Conservation (phyloP, 805 yeast genomes). For the Nakazawaea ambrosiae region DNA sequence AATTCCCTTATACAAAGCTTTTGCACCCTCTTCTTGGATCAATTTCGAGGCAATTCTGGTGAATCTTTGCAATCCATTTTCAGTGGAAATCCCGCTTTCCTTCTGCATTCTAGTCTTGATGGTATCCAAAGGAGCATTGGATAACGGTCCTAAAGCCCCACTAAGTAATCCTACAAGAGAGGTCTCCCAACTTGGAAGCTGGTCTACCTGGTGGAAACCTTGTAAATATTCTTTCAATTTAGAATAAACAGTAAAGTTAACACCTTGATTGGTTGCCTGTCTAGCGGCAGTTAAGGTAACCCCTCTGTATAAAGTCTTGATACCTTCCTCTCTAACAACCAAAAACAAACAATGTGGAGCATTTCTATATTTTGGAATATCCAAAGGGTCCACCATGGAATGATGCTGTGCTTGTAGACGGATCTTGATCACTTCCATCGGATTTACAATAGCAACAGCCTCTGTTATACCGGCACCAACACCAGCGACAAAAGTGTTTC, state of each 20-base stretch:
- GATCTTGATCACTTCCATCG: conserved; percentile 96
- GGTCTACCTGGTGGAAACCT: conserved; percentile 46
- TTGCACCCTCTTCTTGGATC: conserved; percentile 81
- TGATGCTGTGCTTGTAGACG: conserved; percentile 94
- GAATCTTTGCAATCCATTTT: conserved; percentile 70
- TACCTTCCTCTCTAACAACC: conserved; percentile 86
- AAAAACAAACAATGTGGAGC: conserved; percentile 88
- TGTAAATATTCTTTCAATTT: conserved; percentile 68
- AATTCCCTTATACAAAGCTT: conserved; percentile 91
- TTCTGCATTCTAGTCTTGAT: conserved; percentile 95
- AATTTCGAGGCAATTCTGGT: conserved; percentile 73
- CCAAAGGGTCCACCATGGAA: conserved; percentile 77
- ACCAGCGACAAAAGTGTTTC: conserved; percentile 81
- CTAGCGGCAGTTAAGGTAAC: conserved; percentile 94
- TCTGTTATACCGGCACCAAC: conserved; percentile 97
- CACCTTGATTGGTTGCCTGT: conserved; percentile 98
- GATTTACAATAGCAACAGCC: conserved; percentile 90
- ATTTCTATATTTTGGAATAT: conserved; percentile 79
- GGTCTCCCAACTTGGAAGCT: conserved; percentile 90
- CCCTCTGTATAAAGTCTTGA: conserved; percentile 84
- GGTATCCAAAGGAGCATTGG: conserved; percentile 96
- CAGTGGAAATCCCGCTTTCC: conserved; percentile 60
- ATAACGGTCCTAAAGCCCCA: conserved; percentile 97
- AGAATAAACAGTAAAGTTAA: conserved; percentile 92
- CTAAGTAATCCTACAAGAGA: conserved; percentile 84